Conservation (phyloP, 345 rosid species). For the Eucalyptus tenuipes region DNA sequence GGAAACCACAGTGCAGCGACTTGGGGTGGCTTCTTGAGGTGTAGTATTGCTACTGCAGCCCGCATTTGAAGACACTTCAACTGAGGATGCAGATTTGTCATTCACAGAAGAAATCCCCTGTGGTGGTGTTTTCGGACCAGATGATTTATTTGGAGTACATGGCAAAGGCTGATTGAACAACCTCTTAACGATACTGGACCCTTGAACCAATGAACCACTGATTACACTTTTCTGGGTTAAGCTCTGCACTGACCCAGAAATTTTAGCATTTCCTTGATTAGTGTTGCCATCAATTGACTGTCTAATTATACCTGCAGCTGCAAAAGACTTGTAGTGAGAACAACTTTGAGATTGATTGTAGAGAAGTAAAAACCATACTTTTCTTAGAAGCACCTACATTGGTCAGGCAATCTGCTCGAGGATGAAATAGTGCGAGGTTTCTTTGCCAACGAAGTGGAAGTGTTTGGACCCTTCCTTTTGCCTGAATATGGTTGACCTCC, state of each 20-base stretch:
- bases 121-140: constrained; percentile 55
- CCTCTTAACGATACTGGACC: constrained; percentile 55
- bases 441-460: constrained; percentile 24
- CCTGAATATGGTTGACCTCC: constrained; percentile 15
- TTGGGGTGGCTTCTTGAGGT: constrained; percentile 38
- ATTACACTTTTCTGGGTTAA: background rate
- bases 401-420: constrained; percentile 5
- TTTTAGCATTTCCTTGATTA: background rate
- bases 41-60: constrained; percentile 20
- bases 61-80: constrained; percentile 11
- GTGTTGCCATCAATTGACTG: background rate
- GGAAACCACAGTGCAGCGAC: constrained; percentile 59
- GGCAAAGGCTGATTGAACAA: constrained; percentile 37
- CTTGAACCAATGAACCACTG: constrained; percentile 10
- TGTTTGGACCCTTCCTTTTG: constrained; percentile 33
- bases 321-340: background rate
- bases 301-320: background rate
- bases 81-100: constrained; percentile 23
- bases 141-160: constrained; percentile 27
- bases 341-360: background rate
- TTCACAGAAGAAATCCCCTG: constrained; percentile 20
- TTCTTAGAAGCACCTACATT: constrained; percentile 20
- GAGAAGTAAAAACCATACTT: background rate
- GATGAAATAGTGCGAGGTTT: constrained; percentile 20
- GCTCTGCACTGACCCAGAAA: background rate